Conservation (phyloP, 345 rosid genomes). For the Syzygium jambos region DNA sequence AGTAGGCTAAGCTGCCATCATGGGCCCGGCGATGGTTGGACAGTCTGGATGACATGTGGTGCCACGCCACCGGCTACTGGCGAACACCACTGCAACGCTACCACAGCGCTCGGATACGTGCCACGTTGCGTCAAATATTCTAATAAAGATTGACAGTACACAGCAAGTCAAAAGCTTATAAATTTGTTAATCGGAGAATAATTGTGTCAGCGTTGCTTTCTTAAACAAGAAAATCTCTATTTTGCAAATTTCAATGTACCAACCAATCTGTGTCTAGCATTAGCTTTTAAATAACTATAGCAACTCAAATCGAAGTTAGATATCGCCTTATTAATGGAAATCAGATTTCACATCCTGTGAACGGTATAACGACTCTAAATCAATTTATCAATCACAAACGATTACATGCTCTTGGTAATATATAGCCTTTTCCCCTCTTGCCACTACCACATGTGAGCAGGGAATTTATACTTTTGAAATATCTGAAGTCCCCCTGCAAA, state of each 20-base stretch:
- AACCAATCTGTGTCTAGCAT: background rate
- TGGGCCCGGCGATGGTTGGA: accelerated
- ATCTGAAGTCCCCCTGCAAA: background rate
- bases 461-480: background rate
- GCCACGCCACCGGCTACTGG: background rate
- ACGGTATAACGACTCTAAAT: background rate
- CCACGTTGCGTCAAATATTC: background rate
- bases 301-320: background rate
- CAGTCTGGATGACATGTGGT: background rate
- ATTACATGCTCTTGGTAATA: accelerated
- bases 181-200: background rate
- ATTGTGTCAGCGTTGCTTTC: background rate
- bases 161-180: background rate
- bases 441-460: background rate
- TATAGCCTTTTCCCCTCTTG: background rate
- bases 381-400: background rate
- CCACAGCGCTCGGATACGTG: accelerated
- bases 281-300: background rate
- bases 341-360: background rate
- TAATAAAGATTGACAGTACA: background rate
- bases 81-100: background rate
- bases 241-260: background rate
- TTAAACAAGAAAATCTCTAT: background rate
- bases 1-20: too few species aligned
- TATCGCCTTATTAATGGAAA: background rate